Evolutionary conservation across 2,329 filamentous ascomycete genomes (phyloP), one percentile per base, ranked within the genome.

Genomic region (Zalaria sp.): DNA sequence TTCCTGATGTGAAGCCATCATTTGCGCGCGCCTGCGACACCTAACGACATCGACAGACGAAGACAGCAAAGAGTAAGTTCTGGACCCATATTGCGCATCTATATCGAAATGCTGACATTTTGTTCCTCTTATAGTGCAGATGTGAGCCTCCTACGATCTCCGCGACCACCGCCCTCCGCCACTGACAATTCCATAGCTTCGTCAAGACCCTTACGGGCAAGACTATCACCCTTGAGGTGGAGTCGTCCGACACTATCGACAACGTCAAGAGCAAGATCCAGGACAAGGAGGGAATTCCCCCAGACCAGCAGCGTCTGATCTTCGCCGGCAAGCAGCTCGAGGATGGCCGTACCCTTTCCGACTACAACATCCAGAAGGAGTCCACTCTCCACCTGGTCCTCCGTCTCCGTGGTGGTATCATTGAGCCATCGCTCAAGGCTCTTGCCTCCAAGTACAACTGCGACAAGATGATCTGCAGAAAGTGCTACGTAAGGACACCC

Each of bases 311-410:
- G 78, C 88, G 89, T 64, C 70, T 96, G 75, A 95, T 95, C 74
- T 96, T 96, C 68, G 88, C 88, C 60, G 88, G 89, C 69, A 95
- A 95, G 83, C 89, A 95, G 75, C 83, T 96, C 54, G 89, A 95
- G 79, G 89, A 96, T 74, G 88, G 88, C 71, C 84, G 88, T 63
- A 95, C 89, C 50, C 79, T 95, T 53, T 85, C 81, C 66, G 88
- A 95, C 75, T 95, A 95, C 82, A 95, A 95, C 77, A 95, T 96
- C 72, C 88, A 95, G 77, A 95, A 95, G 86, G 89, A 96, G 77
- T 95, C 88, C 45, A 96, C 89, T 55, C 88, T 96, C 60, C 89
- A 96, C 75, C 72, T 96, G 63, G 89, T 96, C 66, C 89, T 96
- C 71, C 88, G 89, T 75, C 88, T 96, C 61, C 88, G 89, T 78